Evolutionary conservation across 1,284 basidiomycete species (phyloP).

Genomic region (Cutaneotrichosporon dermatis): DNA sequence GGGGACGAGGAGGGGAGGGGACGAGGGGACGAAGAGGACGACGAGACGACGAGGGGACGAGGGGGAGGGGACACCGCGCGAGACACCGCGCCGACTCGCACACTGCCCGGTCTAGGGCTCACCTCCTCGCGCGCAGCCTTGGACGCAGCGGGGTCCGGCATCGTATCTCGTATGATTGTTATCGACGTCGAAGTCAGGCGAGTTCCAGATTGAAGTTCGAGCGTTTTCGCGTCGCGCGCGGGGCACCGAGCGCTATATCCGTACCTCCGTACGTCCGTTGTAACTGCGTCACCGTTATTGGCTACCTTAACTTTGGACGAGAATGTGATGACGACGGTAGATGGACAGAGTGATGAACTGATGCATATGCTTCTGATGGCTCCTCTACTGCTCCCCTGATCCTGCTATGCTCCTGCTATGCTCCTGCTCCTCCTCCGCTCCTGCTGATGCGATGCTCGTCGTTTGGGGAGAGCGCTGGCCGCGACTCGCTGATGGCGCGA

Average conservation of each 20-base stretch:
- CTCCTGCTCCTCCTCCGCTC: not conserved
- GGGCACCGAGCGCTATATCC: not conserved
- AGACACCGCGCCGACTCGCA: too few species aligned
- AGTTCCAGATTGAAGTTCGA: not conserved
- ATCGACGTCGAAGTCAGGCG: not conserved
- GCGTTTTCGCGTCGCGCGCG: not conserved
- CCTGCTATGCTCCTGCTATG: not conserved
- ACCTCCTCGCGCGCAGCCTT: slow-evolving; percentile 11
- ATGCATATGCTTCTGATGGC: slow-evolving; percentile 2
- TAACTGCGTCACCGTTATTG: too few species aligned
- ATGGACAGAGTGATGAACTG: too few species aligned
- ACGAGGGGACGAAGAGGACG: too few species aligned
- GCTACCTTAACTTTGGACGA: too few species aligned
- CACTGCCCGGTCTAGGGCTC: not conserved
- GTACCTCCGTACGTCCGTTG: too few species aligned
- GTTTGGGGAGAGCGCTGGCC: too few species aligned
- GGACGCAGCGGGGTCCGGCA: slow-evolving; percentile 3
- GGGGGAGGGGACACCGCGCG: too few species aligned
- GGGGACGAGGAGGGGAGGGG: too few species aligned
- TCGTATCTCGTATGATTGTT: not conserved
- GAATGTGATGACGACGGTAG: not conserved
- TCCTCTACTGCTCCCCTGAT: not conserved
- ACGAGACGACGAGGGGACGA: too few species aligned
- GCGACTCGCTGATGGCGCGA: not conserved
- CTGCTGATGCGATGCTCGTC: too few species aligned